phyloP scores from a whole-genome alignment of 495 filamentous ascomycete genomes.

The Aspergillus nidulans region DNA sequence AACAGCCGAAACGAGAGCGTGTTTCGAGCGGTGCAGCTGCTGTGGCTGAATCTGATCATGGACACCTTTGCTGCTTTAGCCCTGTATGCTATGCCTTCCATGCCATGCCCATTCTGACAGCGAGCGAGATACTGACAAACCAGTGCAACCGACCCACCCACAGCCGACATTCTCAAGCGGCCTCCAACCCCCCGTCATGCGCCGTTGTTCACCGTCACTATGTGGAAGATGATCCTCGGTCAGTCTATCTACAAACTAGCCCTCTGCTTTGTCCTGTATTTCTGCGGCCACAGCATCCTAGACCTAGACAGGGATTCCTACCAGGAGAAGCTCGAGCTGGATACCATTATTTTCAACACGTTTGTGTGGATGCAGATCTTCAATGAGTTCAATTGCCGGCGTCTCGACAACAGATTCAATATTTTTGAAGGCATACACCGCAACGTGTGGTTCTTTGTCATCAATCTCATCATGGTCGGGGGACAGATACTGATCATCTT shows the following conservation, averaged over 20 bases:
- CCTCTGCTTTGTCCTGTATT: constrained; percentile 75
- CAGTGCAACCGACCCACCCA: constrained; percentile 79
- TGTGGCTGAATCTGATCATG: constrained; percentile 95
- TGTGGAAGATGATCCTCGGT: constrained; percentile 96
- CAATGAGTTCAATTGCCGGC: constrained; percentile 91
- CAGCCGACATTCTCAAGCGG: constrained; percentile 69
- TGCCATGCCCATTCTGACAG: constrained; percentile 44
- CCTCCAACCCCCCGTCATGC: constrained; percentile 78
- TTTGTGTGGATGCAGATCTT: constrained; percentile 98
- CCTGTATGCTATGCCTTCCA: constrained; percentile 53
- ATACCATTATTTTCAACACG: constrained; percentile 84
- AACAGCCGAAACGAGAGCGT: constrained; percentile 63
- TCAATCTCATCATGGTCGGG: constrained; percentile 73
- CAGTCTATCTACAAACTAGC: constrained; percentile 78
- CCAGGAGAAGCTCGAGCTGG: constrained; percentile 32
- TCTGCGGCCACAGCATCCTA: constrained; percentile 59
- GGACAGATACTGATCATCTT: constrained; percentile 79
- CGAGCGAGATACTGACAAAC: constrained; percentile 59
- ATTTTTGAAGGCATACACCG: constrained; percentile 75
- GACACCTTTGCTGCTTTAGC: constrained; percentile 45
- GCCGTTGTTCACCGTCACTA: constrained; percentile 72
- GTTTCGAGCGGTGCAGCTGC: constrained; percentile 79
- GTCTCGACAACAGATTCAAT: constrained; percentile 84
- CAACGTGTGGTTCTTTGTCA: constrained; percentile 77
- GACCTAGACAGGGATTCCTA: neutral